Evolutionary conservation across 192 early-diverging fungal species (phyloP).

Genomic region (Allomyces macrogynus): DNA sequence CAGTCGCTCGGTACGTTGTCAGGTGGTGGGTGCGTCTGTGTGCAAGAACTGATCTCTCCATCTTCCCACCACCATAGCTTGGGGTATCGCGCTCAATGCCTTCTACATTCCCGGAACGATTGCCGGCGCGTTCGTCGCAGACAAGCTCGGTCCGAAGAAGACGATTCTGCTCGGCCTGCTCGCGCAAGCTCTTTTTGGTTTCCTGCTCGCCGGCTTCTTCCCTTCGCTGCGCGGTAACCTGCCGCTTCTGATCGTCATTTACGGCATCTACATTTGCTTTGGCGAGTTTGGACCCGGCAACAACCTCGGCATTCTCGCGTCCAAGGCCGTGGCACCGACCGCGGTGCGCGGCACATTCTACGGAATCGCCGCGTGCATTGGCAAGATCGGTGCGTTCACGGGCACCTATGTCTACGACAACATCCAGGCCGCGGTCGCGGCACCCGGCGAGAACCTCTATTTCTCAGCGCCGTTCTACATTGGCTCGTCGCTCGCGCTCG

Average conservation of each 20-base stretch:
- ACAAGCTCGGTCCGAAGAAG: conserved; percentile 1
- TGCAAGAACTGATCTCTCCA: no score
- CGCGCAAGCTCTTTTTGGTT: conserved; percentile 6
- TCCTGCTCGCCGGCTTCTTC: conserved; percentile 1
- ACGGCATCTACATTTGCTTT: conserved; percentile 29
- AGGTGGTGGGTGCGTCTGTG: no score
- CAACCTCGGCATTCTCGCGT: conserved; percentile 10
- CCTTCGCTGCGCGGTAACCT: no score
- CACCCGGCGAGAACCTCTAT: conserved; percentile 11
- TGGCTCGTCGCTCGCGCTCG: conserved; percentile 19
- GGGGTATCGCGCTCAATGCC: no score
- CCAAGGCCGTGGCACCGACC: conserved; percentile 19
- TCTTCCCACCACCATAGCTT: no score
- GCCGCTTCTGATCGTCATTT: conserved; percentile 24
- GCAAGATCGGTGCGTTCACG: conserved; percentile 19
- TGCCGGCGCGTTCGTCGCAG: no score
- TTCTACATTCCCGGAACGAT: no score
- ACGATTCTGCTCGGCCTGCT: conserved; percentile 4
- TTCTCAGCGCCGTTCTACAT: conserved; percentile 22
- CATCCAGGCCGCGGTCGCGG: conserved; percentile 12
- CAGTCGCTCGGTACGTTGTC: no score
- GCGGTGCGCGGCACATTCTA: conserved; percentile 23
- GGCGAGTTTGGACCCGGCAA: conserved; percentile 25
- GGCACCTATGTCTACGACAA: conserved; percentile 24
- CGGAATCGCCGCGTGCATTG: conserved; percentile 21